Conservation (phyloP, 2,329 filamentous ascomycete species). For the Scedosporium dehoogii region DNA sequence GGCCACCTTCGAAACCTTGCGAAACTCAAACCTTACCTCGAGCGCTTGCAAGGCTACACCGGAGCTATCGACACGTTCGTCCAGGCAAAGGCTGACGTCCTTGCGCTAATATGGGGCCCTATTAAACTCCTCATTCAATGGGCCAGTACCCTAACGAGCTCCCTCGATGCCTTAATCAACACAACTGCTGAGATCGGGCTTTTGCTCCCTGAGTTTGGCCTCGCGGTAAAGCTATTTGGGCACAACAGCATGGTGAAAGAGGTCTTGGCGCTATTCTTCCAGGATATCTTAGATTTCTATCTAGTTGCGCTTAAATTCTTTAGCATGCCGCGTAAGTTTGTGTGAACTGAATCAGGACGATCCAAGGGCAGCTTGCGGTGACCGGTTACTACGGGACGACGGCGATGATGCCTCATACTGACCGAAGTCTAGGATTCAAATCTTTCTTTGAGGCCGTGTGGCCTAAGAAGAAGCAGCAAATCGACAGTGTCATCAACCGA, state of each 20-base stretch:
- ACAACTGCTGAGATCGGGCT: slow-evolving; percentile 8
- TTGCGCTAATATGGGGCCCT: background rate
- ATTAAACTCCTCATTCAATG: slow-evolving; percentile 15
- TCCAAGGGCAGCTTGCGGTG: no score
- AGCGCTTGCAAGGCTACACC: slow-evolving; percentile 8
- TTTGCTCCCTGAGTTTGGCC: background rate
- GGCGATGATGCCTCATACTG: background rate
- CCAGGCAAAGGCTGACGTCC: background rate
- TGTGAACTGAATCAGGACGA: background rate
- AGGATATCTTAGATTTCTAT: background rate
- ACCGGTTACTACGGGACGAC: no score
- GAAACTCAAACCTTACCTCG: slow-evolving; percentile 20
- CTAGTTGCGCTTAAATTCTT: background rate
- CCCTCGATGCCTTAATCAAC: slow-evolving; percentile 7
- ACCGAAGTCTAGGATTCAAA: background rate
- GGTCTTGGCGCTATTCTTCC: background rate
- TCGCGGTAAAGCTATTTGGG: background rate
- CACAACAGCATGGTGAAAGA: background rate
- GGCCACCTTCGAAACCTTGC: slow-evolving; percentile 17
- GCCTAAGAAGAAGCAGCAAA: background rate
- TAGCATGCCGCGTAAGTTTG: background rate
- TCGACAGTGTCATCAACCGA: background rate
- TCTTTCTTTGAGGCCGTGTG: background rate
- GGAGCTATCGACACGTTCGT: background rate
- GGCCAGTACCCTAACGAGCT: background rate